These are phyloP conservation scores for Prosopis cineraria DNA, from an alignment of 306 rosid genomes.

Conservation along the genomic window DNA sequence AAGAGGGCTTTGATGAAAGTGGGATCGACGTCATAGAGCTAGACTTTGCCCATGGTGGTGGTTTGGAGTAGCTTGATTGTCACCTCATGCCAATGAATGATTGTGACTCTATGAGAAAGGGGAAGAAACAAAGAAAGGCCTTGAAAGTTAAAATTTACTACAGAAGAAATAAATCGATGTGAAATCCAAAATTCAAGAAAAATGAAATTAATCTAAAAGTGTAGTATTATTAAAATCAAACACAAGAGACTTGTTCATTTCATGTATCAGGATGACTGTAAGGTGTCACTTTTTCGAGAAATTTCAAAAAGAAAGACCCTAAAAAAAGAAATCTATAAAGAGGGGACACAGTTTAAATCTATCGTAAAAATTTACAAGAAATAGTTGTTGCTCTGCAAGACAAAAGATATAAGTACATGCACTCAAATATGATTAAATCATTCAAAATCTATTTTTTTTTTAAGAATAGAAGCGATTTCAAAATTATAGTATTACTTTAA, in stretches of 20 bases:
- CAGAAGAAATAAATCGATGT: neutral
- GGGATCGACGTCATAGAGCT: slow-evolving; percentile 62
- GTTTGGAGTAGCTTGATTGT: slow-evolving; percentile 55
- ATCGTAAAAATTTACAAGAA: neutral
- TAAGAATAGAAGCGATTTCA: neutral
- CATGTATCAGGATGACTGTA: neutral
- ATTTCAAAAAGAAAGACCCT: neutral
- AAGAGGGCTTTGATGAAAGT: slow-evolving; percentile 56
- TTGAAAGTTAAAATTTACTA: neutral
- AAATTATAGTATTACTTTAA: too few relatives aligned
- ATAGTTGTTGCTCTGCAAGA: slow-evolving; percentile 26
- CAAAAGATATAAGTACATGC: neutral
- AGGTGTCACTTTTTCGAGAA: slow-evolving; percentile 1
- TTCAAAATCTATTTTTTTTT: slow-evolving; percentile 14
- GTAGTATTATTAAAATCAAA: neutral
- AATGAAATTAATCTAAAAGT: neutral
- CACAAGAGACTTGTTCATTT: neutral
- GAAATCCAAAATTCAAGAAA: neutral
- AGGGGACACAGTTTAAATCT: neutral
- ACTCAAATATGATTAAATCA: neutral
- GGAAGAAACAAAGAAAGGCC: neutral
- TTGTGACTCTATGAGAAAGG: slow-evolving; percentile 52
- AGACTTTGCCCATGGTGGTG: slow-evolving; percentile 49
- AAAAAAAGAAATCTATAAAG: neutral
- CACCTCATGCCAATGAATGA: slow-evolving; percentile 60